Evolutionary conservation across 116 monocot species (phyloP).

Genomic region (Dioscorea cayenensis): DNA sequence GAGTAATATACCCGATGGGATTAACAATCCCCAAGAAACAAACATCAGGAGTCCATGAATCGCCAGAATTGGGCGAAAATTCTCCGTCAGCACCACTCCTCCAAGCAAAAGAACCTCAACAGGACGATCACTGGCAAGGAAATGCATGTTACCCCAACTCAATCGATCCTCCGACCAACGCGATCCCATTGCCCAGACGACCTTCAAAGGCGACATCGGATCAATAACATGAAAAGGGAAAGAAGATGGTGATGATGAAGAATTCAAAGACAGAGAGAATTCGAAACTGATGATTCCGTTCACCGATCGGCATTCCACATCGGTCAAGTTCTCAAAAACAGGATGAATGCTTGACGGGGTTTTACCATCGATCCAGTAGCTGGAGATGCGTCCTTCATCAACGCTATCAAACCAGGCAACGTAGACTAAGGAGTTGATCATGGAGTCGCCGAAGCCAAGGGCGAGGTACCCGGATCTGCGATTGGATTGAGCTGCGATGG

Average conservation of each 20-base stretch:
- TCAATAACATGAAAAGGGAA: conserved; percentile 87
- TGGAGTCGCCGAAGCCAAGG: conserved; percentile 82
- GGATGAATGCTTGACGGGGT: conserved; percentile 52
- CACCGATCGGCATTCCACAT: conserved; percentile 58
- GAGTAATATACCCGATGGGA: conserved; percentile 84
- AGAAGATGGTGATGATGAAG: conserved; percentile 61
- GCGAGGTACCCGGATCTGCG: conserved; percentile 92
- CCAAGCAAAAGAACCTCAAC: conserved; percentile 59
- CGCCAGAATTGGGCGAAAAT: conserved; percentile 87
- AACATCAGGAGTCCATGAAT: conserved; percentile 99
- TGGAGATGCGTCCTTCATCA: conserved; percentile 58
- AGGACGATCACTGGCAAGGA: conserved; percentile 56
- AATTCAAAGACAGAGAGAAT: conserved; percentile 61
- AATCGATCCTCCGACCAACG: conserved; percentile 62
- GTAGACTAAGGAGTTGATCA: conserved; percentile 85
- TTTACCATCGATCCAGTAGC: conserved; percentile 80
- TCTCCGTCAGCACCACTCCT: conserved; percentile 81
- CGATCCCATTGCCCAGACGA: conserved; percentile 93
- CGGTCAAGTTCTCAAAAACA: conserved; percentile 65
- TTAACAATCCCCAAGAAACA: conserved; percentile 82
- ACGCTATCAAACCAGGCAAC: conserved; percentile 81
- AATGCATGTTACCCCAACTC: conserved; percentile 85
- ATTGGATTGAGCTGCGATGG: conserved; percentile 77
- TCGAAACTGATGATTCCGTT: conserved; percentile 88
- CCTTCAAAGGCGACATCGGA: conserved; percentile 69